Evolutionary conservation across 805 yeast genomes (phyloP), one percentile per base, ranked within the genome.

Genomic region (Millerozyma miso): DNA sequence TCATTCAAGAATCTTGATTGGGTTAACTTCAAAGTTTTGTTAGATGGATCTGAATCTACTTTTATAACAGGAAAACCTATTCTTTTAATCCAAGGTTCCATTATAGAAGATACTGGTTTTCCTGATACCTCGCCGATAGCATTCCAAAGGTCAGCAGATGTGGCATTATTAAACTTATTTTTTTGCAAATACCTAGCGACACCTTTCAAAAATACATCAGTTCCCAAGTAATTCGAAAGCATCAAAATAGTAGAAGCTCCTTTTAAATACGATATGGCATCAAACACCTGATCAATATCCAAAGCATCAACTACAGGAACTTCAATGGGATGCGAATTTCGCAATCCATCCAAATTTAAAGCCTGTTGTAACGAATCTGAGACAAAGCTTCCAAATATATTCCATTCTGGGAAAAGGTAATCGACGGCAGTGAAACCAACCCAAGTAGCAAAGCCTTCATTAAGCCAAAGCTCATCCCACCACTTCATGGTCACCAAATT

Each of bases 381-480:
- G 15, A 77, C 75, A 48, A 76, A 78, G 5, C 66, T 71, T 19
- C 74, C 76, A 66, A 85, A 84, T 15, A 83, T 82, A 54, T 85
- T 81, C 95, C 95, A 87, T 47, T 83, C 87, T 10, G 95, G 95
- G 60, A 77, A 80, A 53, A 85, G 73, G 49, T 74, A 62, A 56
- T 84, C 82, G 41, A 83, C 83, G 14, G 89, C 82, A 41, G 74
- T 66, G 74, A 77, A 83, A 3, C 88, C 86, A 58, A 84, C 85
- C 82, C 87, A 87, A 19, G 96, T 87, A 14, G 95, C 96, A 65
- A 87, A 87, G 12, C 95, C 93, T 65, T 87, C 95, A 58, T 87
- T 87, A 47, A 87, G 76, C 95, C 95, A 87, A 51, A 87, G 72
- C 54, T 85, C 93, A 54, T 87, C 88, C 96, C 96, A 87, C 93